A percentile compares a stretch with the other conserved stretches of the same genome.
These are phyloP conservation scores for Chalaropsis thielavioides DNA, from an alignment of 2,329 filamentous ascomycete genomes.

Conservation along the genomic window DNA sequence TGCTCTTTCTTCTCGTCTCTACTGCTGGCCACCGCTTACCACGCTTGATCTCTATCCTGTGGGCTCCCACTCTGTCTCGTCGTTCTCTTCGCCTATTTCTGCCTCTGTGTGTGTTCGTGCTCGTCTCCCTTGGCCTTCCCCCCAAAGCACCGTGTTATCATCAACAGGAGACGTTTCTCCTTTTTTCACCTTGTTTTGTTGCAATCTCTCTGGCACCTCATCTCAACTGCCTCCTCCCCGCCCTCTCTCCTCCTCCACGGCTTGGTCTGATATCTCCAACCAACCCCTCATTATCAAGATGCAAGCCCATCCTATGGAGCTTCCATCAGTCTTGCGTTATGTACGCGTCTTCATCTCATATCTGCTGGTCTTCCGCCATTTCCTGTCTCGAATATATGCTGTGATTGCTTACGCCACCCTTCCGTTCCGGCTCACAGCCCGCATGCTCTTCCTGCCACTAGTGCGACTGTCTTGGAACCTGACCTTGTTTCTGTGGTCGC, in stretches of 20 bases:
- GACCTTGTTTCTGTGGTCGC: constrained; percentile 4
- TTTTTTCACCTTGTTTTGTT: not conserved
- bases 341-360: not conserved
- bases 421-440: not conserved
- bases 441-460: not conserved
- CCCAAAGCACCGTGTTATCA: not conserved
- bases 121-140: not conserved
- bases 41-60: not conserved
- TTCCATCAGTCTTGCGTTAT: not conserved
- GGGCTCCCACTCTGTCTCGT: not conserved
- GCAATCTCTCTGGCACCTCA: not conserved
- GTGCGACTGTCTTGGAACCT: not conserved
- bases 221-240: not conserved
- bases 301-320: not conserved
- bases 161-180: not conserved
- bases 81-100: not conserved
- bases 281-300: not conserved
- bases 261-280: not conserved
- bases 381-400: not conserved
- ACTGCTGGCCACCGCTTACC: not conserved
- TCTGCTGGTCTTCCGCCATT: not conserved
- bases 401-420: not conserved
- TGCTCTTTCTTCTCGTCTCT: not conserved
- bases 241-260: not conserved
- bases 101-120: not conserved